Conservation (phyloP, 1,139 yeast genomes). For the Arxiozyma heterogenica region DNA sequence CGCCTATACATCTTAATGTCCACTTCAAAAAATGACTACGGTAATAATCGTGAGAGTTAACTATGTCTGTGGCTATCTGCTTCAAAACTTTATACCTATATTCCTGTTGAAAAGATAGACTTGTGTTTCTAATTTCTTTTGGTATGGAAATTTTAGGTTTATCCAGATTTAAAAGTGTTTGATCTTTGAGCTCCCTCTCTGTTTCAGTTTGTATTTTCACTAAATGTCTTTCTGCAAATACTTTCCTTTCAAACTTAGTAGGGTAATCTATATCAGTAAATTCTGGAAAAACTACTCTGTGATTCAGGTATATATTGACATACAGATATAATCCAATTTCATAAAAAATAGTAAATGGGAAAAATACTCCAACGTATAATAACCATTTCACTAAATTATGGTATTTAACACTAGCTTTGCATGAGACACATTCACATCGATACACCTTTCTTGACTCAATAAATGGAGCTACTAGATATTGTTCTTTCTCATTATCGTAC, state of each 20-base stretch:
- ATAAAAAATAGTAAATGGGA: slow-evolving; percentile 19
- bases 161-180: background rate
- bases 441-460: slow-evolving; percentile 9
- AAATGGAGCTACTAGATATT: slow-evolving; percentile 12
- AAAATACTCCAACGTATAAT: slow-evolving; percentile 20
- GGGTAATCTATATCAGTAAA: slow-evolving; percentile 18
- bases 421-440: slow-evolving; percentile 21
- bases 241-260: slow-evolving; percentile 15
- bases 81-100: slow-evolving; percentile 7
- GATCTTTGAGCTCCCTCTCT: background rate
- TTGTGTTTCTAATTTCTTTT: background rate
- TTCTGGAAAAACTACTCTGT: slow-evolving; percentile 11
- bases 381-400: slow-evolving; percentile 8
- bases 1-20: slow-evolving; percentile 10
- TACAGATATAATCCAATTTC: slow-evolving; percentile 14
- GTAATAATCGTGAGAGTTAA: slow-evolving; percentile 11
- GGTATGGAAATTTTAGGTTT: background rate
- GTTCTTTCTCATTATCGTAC: background rate
- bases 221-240: slow-evolving; percentile 3
- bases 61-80: slow-evolving; percentile 9
- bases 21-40: slow-evolving; percentile 11
- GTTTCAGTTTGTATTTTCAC: background rate
- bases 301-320: slow-evolving; percentile 11
- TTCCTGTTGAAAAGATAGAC: background rate
- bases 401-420: slow-evolving; percentile 7